Evolutionary conservation across 805 yeast species (phyloP), one percentile per base, ranked within the genome.

Genomic region (Kodamaea neixiangensis): DNA sequence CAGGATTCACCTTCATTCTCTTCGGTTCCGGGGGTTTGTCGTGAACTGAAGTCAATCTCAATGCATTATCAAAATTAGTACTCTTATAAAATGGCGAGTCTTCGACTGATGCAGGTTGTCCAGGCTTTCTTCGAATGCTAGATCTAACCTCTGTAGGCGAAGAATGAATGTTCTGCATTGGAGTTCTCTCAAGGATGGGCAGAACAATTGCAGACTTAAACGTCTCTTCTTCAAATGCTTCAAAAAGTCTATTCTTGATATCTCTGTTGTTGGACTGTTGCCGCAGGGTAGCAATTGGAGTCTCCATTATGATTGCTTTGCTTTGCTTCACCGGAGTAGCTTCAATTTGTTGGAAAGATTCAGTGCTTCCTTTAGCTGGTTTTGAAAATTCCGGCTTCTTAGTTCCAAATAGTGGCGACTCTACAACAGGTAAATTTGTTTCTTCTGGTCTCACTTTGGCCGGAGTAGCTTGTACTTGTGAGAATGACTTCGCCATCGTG

Each of bases 81-180:
- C 60, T 62, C 20, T 22, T 19, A 50, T 56, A 71, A 50, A 70
- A 71, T 5, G 79, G 79, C 1, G 79, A 75, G 18, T 66, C 66
- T 39, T 53, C 57, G 3, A 68, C 57, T 0, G 68, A 50, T 1
- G 70, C 62, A 1, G 71, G 71, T n/a, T 67, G 73, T 3, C 79
- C 74, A 1, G 76, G 77, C 48, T 54, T 57, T 17, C 42, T 55
- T 14, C 55, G 35, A 11, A 19, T 10, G 5, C 5, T 29, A 15
- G 46, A 47, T 18, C 21, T 15, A 4, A 20, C 19, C 4, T 25
- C 31, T 18, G 17, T 9, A 14, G 37, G 40, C 15, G 44, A 40
- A 3, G 48, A 22, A 19, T 31, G 31, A 19, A n/a, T 25, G 5
- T 3, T 34, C 10, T 33, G 39, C 2, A 15, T 13, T 11, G 34